Base-by-base conservation (phyloP, 768 basidiomycete species). In the Termitomyces sp. region DNA sequence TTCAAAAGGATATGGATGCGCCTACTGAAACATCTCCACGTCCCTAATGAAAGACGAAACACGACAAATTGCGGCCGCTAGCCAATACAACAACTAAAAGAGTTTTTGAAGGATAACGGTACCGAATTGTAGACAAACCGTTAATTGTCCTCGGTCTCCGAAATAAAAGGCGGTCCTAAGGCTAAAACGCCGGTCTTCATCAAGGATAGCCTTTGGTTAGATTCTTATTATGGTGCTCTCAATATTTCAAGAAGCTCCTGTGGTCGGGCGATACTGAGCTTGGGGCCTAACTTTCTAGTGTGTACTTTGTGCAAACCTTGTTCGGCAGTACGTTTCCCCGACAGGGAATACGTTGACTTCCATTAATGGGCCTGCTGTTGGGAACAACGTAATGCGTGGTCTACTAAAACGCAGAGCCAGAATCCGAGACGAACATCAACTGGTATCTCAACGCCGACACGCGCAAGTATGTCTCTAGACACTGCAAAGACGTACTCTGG, bases 401-500 rank as follows among this genome's bases (percentile, higher is more conserved):
- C 18, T 47, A 30, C 28, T 9, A 30, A n/a, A 33, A 48, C 14
- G 28, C 46, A 47, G 28, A 47, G 9, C 46, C 18, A 47, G 18
- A 32, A 49, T 30, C 47, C 47, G 13, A 49, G 20, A 33, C 20
- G 14, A 49, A 32, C 28, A 48, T 47, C 18, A 30, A 30, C 47
- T 30, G 4, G 10, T n/a, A 20, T 33, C 32, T 22, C 20, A 49
- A 30, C 30, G 28, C n/a, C 48, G 4, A 22, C 48, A 20, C 48
- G 20, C n/a, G 3, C 43, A 40, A 52, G 14, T 5, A 52, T 52
- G 51, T 46, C 51, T 57, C 33, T 38, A 18, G 43, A 52, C 35
- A 46, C 36, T 26, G 18, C n/a, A 13, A 56, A 55, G 54, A 55
- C 44, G 8, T 54, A 61, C 33, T 60, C 54, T 10, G 76, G 74